phyloP scores from a whole-genome alignment of 805 yeast genomes.

The Candida oleophila region DNA sequence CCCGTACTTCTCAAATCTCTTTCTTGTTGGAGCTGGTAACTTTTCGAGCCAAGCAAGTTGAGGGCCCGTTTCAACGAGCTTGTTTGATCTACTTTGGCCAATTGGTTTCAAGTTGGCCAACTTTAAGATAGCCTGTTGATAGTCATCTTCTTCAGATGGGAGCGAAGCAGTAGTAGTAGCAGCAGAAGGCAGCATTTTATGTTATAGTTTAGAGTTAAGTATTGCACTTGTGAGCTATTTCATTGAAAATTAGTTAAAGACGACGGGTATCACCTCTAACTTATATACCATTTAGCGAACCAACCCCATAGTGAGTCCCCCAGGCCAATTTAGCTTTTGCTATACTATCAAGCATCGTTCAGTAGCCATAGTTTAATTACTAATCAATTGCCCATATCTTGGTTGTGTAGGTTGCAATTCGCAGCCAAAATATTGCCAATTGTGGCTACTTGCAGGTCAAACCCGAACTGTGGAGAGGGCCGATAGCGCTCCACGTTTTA shows the following conservation, averaged over 20 bases:
- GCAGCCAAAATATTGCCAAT: not conserved
- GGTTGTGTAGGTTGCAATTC: not conserved
- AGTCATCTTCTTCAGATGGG: constrained; percentile 8
- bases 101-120: constrained; percentile 16
- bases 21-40: constrained; percentile 22
- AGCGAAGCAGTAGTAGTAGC: not conserved
- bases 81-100: constrained; percentile 7
- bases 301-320: not conserved
- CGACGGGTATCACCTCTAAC: not conserved
- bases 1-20: constrained; percentile 32
- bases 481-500: too few species aligned
- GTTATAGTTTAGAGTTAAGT: not conserved
- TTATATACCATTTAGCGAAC: too few species aligned
- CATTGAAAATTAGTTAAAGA: not conserved
- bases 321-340: not conserved
- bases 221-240: not conserved
- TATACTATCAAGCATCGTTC: not conserved
- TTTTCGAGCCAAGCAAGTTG: constrained; percentile 10
- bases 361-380: constrained; percentile 1
- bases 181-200: constrained; percentile 2
- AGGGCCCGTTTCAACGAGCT: constrained; percentile 3
- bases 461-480: not conserved
- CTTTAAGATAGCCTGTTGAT: constrained; percentile 14
- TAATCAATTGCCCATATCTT: not conserved
- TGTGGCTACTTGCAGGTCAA: too few species aligned